Evolutionary conservation across 2,329 filamentous ascomycete species (phyloP), one percentile per base, ranked within the genome.

Genomic region (Periconia sp.): DNA sequence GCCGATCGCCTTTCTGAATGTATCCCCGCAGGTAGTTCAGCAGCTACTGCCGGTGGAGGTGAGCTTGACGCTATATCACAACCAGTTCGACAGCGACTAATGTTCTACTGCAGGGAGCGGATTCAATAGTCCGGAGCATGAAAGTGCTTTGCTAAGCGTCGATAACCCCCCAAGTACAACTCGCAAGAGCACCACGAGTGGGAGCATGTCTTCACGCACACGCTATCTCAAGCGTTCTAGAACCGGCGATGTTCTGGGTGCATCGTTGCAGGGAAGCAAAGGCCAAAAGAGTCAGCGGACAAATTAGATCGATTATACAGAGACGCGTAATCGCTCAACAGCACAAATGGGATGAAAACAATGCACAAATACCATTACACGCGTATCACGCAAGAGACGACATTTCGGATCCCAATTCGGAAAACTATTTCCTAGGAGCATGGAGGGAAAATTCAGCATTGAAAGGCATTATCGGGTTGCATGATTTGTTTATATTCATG

Each of bases 1-100:
- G 77, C 78, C 1, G 78, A 80, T 19, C 73, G 78, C 1, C 64
- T 81, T 0, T 76, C 77, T 0, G 77, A 80, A 33, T 76, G 78
- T 15, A 81, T 81, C 35, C 77, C 76, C 0, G 75, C 78, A 1
- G 79, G 79, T 13, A 79, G 76, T 47, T 78, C 75, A 11, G 79
- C 79, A 2, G 80, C 79, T 0, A 78, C 77, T 2, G 78, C 76
- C 3, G 78, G 77, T 13, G 78, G 78, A 10, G 78, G 79, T 7
- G 33, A 37, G 33, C 13, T 6, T 37, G 33, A 27, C 13, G 6
- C 15, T 37, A 37, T 37, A 37, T 37, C 13, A 3, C 15, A 37
- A 37, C 33, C 15, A 14, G 11, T 11, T 6, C 15, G 33, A 37
- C 15, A 8, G 8, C 3, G 23, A 14, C 33, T 37, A 37, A 37